Evolutionary conservation across 2,329 filamentous ascomycete genomes (phyloP).

Genomic region (Westerdykella ornata): DNA sequence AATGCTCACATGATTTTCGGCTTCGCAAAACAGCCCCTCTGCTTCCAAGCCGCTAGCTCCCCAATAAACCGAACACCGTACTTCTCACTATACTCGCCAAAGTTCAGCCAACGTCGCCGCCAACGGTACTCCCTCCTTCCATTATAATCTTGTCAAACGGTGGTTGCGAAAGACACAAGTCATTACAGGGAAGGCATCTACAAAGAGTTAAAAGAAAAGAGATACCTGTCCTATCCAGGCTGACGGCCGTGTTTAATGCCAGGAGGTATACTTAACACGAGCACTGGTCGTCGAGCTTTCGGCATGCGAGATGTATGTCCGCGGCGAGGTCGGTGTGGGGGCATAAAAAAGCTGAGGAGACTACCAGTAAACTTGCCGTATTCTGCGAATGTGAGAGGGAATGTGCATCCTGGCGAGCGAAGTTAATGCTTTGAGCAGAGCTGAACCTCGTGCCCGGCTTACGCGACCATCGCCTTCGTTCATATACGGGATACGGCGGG

Average conservation of each 20-base stretch:
- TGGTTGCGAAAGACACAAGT: conserved; percentile 40
- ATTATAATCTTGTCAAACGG: conserved; percentile 43
- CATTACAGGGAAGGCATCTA: conserved; percentile 53
- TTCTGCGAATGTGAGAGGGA: too few relatives aligned
- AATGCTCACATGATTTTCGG: conserved; percentile 64
- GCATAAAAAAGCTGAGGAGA: too few relatives aligned
- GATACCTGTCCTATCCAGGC: conserved; percentile 66
- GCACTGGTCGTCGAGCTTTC: conserved; percentile 70
- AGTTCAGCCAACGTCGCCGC: conserved; percentile 57
- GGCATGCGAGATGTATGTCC: conserved; percentile 65
- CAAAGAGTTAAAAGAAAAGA: conserved; percentile 65
- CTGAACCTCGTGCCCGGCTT: conserved; percentile 17
- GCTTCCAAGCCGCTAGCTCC: conserved; percentile 55
- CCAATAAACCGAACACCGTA: conserved; percentile 28
- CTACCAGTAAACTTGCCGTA: too few relatives aligned
- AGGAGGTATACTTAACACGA: conserved; percentile 61
- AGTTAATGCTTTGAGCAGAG: too few relatives aligned
- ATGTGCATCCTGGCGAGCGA: too few relatives aligned
- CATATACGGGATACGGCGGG: conserved; percentile 23
- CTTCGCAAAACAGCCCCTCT: conserved; percentile 72
- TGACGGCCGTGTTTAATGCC: conserved; percentile 63
- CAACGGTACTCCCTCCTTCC: conserved; percentile 57
- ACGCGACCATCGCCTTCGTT: conserved; percentile 32
- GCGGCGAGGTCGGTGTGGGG: conserved; percentile 66
- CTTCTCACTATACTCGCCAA: conserved; percentile 19